Conservation (phyloP, 2,329 filamentous ascomycete species). For the Bretziella fagacearum region DNA sequence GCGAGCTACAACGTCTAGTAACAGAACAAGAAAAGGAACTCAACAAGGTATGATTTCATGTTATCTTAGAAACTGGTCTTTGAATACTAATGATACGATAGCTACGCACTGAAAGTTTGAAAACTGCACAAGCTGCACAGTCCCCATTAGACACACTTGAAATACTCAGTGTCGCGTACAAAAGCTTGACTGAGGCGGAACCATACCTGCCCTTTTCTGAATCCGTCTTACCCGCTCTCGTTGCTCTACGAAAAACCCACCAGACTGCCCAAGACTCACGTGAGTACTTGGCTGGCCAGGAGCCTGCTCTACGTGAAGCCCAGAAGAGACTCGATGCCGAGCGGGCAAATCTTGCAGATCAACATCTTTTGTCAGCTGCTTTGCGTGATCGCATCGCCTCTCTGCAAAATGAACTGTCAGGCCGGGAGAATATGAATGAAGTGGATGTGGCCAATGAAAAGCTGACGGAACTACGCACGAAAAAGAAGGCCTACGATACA, state of each 20-base stretch:
- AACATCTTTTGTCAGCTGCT: slow-evolving; percentile 36
- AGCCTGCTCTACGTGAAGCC: slow-evolving; percentile 26
- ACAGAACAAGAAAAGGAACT: slow-evolving; percentile 36
- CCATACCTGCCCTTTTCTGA: slow-evolving; percentile 49
- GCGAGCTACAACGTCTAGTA: slow-evolving; percentile 44
- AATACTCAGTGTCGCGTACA: slow-evolving; percentile 48
- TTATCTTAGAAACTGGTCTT: background rate
- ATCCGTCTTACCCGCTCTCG: slow-evolving; percentile 52
- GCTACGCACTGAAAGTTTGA: slow-evolving; percentile 15
- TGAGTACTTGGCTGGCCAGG: slow-evolving; percentile 34
- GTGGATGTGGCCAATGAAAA: slow-evolving; percentile 46
- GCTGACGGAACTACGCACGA: slow-evolving; percentile 41
- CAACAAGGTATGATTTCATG: slow-evolving; percentile 24
- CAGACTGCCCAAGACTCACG: slow-evolving; percentile 48
- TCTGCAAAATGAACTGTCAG: slow-evolving; percentile 39
- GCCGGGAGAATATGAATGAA: slow-evolving; percentile 39
- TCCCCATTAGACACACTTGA: slow-evolving; percentile 20
- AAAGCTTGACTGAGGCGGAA: slow-evolving; percentile 40
- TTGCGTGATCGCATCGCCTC: slow-evolving; percentile 40
- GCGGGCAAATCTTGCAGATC: slow-evolving; percentile 34
- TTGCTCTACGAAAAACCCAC: slow-evolving; percentile 53
- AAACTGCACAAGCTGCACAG: slow-evolving; percentile 7
- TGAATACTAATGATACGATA: slow-evolving; percentile 13
- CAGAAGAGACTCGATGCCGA: slow-evolving; percentile 34
- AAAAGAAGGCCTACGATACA: slow-evolving; percentile 41